Base-by-base conservation (phyloP, 495 filamentous ascomycete species). In the Aspergillus sclerotioniger region DNA sequence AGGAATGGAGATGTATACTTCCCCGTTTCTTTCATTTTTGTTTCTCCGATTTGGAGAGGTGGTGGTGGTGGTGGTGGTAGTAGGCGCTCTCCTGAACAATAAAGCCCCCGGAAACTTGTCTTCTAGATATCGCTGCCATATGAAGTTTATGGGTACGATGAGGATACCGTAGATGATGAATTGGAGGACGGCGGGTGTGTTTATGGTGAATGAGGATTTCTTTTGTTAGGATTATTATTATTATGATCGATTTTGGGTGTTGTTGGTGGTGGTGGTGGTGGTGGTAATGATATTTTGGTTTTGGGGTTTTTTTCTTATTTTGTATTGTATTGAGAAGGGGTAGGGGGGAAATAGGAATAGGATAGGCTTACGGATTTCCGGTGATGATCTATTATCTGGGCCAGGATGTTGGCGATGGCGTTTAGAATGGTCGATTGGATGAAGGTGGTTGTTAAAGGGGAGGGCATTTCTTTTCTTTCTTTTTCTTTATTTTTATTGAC, bases 111-210 rank as follows among this genome's bases (percentile, higher is more conserved):
- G 84, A 59, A 80, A 86, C 0, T 60, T 64, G 25, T 70, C 59
- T 65, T 88, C 85, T 46, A 88, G 74, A 60, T 67, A 80, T 59
- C 72, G 76, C 69, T 90, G 91, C 92, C 92, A 98, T 63, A 89
- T 73, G 71, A 91, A 89, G 74, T 98, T 98, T 19, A 89, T 87
- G 4, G 94, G 93, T 15, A 87, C 86, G 64, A 82, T 88, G 51
- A 97, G 61, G 28, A 90, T 67, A 49, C 86, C 80, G 76, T 87
- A 97, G 49, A 90, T 66, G 55, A 89, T 67, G 72, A 96, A 97
- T 68, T 92, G 89, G 62, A 92, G 71, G 49, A 96, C 71, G 1
- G 87, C 84, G 12, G 77, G 66, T 56, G 70, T 75, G 73, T 91
- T 82, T 57, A 95, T 57, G 21, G 63, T 66, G 37, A 77, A 75